Evolutionary conservation across 106 monocot species (phyloP).

Genomic region (Allium fistulosum): DNA sequence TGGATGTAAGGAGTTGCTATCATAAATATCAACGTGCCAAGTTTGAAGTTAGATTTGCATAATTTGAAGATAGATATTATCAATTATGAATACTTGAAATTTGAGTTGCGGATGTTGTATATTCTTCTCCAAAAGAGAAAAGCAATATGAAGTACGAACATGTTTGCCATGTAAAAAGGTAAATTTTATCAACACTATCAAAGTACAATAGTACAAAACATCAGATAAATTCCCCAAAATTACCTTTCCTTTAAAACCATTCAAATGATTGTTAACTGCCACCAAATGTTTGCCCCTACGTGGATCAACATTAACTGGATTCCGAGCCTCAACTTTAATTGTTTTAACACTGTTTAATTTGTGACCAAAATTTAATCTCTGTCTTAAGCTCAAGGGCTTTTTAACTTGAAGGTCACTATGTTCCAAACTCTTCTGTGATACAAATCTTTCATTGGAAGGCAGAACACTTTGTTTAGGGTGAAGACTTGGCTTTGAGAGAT

Average conservation of each 20-base stretch:
- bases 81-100: too few species aligned
- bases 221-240: constrained; percentile 29
- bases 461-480: constrained; percentile 8
- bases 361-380: constrained; percentile 6
- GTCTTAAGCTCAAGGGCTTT: neutral
- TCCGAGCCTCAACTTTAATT: constrained; percentile 5
- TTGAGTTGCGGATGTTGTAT: neutral
- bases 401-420: constrained; percentile 11
- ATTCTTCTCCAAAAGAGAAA: constrained; percentile 3
- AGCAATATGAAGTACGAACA: neutral
- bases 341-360: constrained; percentile 9
- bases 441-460: constrained; percentile 1
- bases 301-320: constrained; percentile 15
- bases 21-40: too few species aligned
- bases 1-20: too few species aligned
- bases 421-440: constrained; percentile 4
- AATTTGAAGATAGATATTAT: too few species aligned
- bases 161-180: constrained; percentile 1
- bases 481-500: constrained; percentile 7
- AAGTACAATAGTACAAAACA: constrained; percentile 23
- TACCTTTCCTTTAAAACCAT: constrained; percentile 49
- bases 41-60: too few species aligned
- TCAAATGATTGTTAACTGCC: constrained; percentile 22
- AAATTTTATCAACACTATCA: constrained; percentile 18
- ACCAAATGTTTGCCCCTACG: constrained; percentile 11